Conservation (phyloP, 768 basidiomycete species). For the Pleurotus tuber-regium region DNA sequence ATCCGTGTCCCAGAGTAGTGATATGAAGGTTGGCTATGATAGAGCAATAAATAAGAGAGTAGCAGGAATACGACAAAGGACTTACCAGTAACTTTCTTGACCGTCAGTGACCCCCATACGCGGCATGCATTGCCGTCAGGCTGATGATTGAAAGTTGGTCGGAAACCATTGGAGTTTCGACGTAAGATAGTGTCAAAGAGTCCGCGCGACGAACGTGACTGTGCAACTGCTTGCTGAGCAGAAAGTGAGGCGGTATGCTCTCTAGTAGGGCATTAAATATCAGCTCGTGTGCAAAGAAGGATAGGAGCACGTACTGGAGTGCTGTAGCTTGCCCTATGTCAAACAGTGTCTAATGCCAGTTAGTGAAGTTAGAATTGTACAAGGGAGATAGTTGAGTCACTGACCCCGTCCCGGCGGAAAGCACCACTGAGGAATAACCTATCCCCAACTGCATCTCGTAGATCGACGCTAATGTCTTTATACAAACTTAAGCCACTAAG, state of each 20-base stretch:
- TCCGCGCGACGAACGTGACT: conserved; percentile 75
- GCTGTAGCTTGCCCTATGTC: conserved; percentile 78
- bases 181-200: conserved; percentile 58
- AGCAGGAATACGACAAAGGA: not conserved
- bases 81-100: conserved; percentile 88
- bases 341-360: conserved; percentile 64
- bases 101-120: conserved; percentile 76
- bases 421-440: conserved; percentile 76
- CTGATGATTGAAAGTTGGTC: conserved; percentile 71
- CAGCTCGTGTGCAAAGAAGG: not conserved
- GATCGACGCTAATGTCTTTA: conserved; percentile 80
- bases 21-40: conserved; percentile 82
- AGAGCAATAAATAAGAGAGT: not conserved
- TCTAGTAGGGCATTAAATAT: conserved; percentile 27
- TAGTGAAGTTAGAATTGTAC: no score
- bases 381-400: no score
- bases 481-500: not conserved
- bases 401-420: conserved; percentile 82
- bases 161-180: conserved; percentile 45
- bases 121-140: conserved; percentile 77
- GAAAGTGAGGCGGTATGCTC: conserved; percentile 67
- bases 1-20: conserved; percentile 94
- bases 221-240: conserved; percentile 64
- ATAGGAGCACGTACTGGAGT: conserved; percentile 46
- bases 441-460: conserved; percentile 94